These are phyloP conservation scores for Aspergillus sclerotialis DNA, from an alignment of 2,329 filamentous ascomycete genomes.

Conservation along the genomic window DNA sequence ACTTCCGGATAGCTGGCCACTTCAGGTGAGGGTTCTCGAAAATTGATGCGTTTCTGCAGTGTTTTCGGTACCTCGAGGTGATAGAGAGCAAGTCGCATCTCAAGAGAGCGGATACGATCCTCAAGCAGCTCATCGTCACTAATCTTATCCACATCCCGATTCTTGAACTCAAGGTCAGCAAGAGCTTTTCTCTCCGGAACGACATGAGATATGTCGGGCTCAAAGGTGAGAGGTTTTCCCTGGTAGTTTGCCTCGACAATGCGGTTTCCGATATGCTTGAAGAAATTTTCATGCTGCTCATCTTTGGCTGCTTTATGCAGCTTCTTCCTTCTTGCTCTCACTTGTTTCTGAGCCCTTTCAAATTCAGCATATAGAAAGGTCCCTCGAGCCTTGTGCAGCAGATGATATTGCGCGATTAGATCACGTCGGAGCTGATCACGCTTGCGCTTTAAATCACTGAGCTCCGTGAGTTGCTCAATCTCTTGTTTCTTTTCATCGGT, in stretches of 20 bases:
- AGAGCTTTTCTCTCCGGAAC: constrained; percentile 20
- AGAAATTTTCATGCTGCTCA: constrained; percentile 2
- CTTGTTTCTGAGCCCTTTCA: neutral
- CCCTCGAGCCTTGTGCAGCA: constrained; percentile 1
- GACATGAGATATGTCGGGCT: constrained; percentile 2
- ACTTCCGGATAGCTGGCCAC: neutral
- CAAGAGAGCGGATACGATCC: constrained; percentile 1
- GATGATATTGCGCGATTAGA: constrained; percentile 3
- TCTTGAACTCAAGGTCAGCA: constrained; percentile 18
- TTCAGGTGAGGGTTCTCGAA: neutral
- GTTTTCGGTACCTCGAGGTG: neutral
- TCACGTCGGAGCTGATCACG: constrained; percentile 1
- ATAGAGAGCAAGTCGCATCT: constrained; percentile 2
- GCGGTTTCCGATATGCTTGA: constrained; percentile 6
- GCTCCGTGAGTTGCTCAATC: constrained; percentile 4
- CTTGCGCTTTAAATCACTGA: constrained; percentile 4
- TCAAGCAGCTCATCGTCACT: constrained; percentile 1
- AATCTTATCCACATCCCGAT: constrained; percentile 11
- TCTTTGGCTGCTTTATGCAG: constrained; percentile 1
- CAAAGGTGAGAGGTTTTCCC: constrained; percentile 4
- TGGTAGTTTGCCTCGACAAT: constrained; percentile 7
- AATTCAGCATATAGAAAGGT: neutral
- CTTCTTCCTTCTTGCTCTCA: constrained; percentile 1
- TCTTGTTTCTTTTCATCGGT: constrained; percentile 3
- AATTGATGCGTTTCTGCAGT: constrained; percentile 3